A percentile compares a stretch with the other conserved stretches of the same genome.
These are phyloP conservation scores for Microcyclospora tardicrescens DNA, from an alignment of 2,329 filamentous ascomycete genomes.

Conservation along the genomic window DNA sequence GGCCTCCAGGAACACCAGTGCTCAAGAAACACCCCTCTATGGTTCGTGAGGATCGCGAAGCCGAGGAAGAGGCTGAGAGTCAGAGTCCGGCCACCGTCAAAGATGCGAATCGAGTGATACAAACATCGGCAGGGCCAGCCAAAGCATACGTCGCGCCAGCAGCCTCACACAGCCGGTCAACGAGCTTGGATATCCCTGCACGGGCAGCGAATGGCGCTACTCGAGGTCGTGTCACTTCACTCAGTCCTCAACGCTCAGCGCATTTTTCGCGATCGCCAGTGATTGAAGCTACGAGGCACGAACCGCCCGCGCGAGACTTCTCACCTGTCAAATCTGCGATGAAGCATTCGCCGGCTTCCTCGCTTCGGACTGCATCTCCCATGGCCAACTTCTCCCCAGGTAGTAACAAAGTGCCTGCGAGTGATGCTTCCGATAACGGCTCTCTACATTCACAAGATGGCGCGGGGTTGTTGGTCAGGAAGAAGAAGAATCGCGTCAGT, in stretches of 20 bases:
- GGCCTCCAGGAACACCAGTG: constrained; percentile 7
- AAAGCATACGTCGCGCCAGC: constrained; percentile 11
- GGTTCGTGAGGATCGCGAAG: constrained; percentile 21
- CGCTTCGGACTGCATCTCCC: constrained; percentile 29
- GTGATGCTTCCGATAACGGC: constrained; percentile 44
- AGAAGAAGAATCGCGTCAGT: constrained; percentile 60
- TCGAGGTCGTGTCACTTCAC: constrained; percentile 17
- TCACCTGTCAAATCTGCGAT: constrained; percentile 68
- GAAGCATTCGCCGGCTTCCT: constrained; percentile 49
- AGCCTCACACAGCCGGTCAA: constrained; percentile 13
- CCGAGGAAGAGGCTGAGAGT: constrained; percentile 14
- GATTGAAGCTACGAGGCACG: constrained; percentile 47
- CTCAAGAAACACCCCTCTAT: constrained; percentile 22
- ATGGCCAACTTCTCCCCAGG: constrained; percentile 40
- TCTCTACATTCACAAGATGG: constrained; percentile 30
- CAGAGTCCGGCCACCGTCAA: neutral
- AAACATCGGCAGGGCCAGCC: constrained; percentile 13
- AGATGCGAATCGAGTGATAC: constrained; percentile 5
- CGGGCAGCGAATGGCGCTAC: constrained; percentile 7
- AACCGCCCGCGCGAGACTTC: constrained; percentile 55
- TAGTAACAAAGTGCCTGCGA: constrained; percentile 29
- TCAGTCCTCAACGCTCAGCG: constrained; percentile 54
- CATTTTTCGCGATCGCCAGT: constrained; percentile 51
- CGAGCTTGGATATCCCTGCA: constrained; percentile 23
- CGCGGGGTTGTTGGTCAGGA: constrained; percentile 33